Percentiles rank a stretch among this genome's conserved stretches.
Conservation (phyloP, 495 filamentous ascomycete genomes). For the Aspergillus hancockii region DNA sequence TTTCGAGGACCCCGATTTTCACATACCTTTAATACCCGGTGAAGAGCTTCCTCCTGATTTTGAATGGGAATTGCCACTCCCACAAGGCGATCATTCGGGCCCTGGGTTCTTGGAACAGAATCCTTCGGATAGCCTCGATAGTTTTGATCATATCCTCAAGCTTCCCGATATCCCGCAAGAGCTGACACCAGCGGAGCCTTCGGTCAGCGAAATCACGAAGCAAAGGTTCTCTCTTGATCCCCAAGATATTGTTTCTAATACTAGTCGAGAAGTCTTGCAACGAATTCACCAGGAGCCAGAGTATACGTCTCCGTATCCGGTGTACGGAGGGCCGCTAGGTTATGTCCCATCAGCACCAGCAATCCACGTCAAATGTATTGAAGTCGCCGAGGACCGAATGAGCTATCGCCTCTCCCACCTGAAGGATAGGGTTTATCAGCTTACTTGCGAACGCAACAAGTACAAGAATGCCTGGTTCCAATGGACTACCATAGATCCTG, state of each 20-base stretch:
- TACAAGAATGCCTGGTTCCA: slow-evolving; percentile 21
- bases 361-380: slow-evolving; percentile 26
- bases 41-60: slow-evolving; percentile 10
- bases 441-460: slow-evolving; percentile 25
- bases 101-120: background rate
- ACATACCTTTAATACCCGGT: slow-evolving; percentile 11
- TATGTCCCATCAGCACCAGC: slow-evolving; percentile 29
- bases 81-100: background rate
- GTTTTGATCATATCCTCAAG: background rate
- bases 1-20: slow-evolving; percentile 20
- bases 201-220: slow-evolving; percentile 23
- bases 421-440: slow-evolving; percentile 16
- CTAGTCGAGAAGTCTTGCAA: slow-evolving; percentile 23
- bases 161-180: background rate
- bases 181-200: slow-evolving; percentile 1
- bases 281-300: slow-evolving; percentile 15
- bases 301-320: slow-evolving; percentile 30
- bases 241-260: slow-evolving; percentile 19
- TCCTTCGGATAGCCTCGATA: background rate
- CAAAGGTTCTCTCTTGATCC: slow-evolving; percentile 23
- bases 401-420: slow-evolving; percentile 16
- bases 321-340: slow-evolving; percentile 24
- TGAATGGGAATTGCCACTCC: slow-evolving; percentile 1
- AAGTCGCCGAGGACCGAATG: slow-evolving; percentile 19
- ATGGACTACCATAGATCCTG: slow-evolving; percentile 18